Conservation (phyloP, 164 flowering plant genomes). For the Protea cynaroides region DNA sequence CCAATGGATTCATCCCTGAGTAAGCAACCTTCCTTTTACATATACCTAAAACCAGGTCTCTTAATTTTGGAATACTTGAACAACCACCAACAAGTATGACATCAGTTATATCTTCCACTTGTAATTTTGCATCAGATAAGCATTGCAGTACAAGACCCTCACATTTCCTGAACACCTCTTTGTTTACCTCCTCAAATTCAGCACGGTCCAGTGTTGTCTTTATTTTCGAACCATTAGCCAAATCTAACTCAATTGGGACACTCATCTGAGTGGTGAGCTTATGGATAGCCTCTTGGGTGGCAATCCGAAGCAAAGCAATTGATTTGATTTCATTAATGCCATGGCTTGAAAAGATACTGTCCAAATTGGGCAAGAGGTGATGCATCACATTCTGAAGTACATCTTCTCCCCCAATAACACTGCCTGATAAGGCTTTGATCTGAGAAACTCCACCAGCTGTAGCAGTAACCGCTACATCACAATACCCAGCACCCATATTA, state of each 20-base stretch:
- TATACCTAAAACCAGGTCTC: slow-evolving; percentile 35
- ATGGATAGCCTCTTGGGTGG: slow-evolving; percentile 82
- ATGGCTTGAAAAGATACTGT: slow-evolving; percentile 36
- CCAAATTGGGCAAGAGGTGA: slow-evolving; percentile 51
- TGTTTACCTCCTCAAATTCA: slow-evolving; percentile 69
- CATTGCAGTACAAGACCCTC: slow-evolving; percentile 51
- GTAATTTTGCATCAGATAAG: slow-evolving; percentile 62
- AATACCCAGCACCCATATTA: slow-evolving; percentile 88
- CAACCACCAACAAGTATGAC: slow-evolving; percentile 91
- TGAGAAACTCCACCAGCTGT: slow-evolving; percentile 97
- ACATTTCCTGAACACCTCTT: slow-evolving; percentile 54
- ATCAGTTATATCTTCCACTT: slow-evolving; percentile 50
- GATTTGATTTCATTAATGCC: slow-evolving; percentile 54
- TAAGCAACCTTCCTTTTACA: slow-evolving; percentile 47
- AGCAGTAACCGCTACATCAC: slow-evolving; percentile 78
- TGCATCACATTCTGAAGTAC: slow-evolving; percentile 70
- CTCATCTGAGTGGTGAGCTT: slow-evolving; percentile 46
- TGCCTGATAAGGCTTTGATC: slow-evolving; percentile 69
- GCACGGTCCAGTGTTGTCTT: slow-evolving; percentile 32
- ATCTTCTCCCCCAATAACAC: slow-evolving; percentile 82
- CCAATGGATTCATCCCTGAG: slow-evolving; percentile 54
- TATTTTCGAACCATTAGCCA: slow-evolving; percentile 55
- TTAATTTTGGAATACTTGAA: slow-evolving; percentile 69
- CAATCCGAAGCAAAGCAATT: slow-evolving; percentile 65
- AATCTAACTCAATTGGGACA: slow-evolving; percentile 54